Conservation (phyloP, 192 early-diverging fungal species). For the Rhizophagus prolifer region DNA sequence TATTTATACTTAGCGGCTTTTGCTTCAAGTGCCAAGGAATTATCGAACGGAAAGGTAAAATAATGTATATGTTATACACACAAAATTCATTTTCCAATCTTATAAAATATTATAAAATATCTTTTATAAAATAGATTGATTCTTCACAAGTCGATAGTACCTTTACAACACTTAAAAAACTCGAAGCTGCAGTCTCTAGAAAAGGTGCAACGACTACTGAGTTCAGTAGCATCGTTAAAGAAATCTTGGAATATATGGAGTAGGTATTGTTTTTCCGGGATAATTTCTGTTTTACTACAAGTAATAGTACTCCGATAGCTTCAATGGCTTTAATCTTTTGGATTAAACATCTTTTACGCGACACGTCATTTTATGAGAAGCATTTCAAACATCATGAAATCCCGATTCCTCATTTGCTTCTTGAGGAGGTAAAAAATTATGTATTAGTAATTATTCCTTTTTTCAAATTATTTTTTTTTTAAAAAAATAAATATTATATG, state of each 20-base stretch:
- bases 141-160: slow-evolving; percentile 38
- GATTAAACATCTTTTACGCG: slow-evolving; percentile 61
- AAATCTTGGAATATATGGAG: slow-evolving; percentile 47
- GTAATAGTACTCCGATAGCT: slow-evolving; percentile 48
- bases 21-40: slow-evolving; percentile 48
- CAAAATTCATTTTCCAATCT: background rate
- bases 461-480: background rate
- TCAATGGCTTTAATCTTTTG: slow-evolving; percentile 61
- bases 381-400: slow-evolving; percentile 66
- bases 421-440: slow-evolving; percentile 58
- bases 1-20: slow-evolving; percentile 52
- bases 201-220: slow-evolving; percentile 43
- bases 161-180: slow-evolving; percentile 35
- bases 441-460: background rate
- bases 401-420: slow-evolving; percentile 58
- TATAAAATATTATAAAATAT: background rate
- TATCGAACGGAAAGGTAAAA: slow-evolving; percentile 33
- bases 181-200: slow-evolving; percentile 38
- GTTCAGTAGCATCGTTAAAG: slow-evolving; percentile 39
- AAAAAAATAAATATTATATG: background rate
- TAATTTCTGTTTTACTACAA: slow-evolving; percentile 3
- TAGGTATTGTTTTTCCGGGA: slow-evolving; percentile 30
- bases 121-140: slow-evolving; percentile 23
- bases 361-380: slow-evolving; percentile 67
- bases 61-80: background rate